Evolutionary conservation across 345 rosid genomes (phyloP).

Genomic region (Linum tenue): DNA sequence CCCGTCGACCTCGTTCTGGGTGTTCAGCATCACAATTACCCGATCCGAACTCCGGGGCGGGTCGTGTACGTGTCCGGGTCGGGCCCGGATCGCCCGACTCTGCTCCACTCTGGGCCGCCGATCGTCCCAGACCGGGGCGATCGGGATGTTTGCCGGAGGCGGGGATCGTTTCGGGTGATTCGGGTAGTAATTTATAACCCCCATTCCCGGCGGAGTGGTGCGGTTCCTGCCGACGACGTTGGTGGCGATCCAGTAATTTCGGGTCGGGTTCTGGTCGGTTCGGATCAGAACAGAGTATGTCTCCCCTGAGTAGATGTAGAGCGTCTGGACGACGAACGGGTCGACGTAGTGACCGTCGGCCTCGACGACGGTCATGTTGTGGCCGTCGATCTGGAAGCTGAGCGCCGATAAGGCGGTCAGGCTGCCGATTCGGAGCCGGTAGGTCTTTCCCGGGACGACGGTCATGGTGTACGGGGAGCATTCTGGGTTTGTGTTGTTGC

Average conservation of each 20-base stretch:
- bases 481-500: conserved; percentile 42
- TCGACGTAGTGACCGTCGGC: conserved; percentile 65
- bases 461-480: conserved; percentile 34
- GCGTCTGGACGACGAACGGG: conserved; percentile 58
- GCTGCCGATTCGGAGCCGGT: conserved; percentile 51
- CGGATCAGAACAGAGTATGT: conserved; percentile 57
- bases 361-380: conserved; percentile 73
- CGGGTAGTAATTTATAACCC: conserved; percentile 48
- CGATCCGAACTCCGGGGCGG: conserved; percentile 36
- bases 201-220: conserved; percentile 39
- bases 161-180: conserved; percentile 40
- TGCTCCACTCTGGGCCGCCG: conserved; percentile 28
- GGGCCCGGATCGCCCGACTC: conserved; percentile 50
- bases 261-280: conserved; percentile 43
- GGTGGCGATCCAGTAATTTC: conserved; percentile 61
- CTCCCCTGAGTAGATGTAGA: conserved; percentile 75
- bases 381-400: conserved; percentile 73
- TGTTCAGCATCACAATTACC: conserved; percentile 46
- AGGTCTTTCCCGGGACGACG: conserved; percentile 51
- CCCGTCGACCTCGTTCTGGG: conserved; percentile 44
- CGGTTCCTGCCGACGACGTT: conserved; percentile 44
- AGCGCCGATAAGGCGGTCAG: conserved; percentile 56
- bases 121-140: conserved; percentile 42
- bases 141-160: conserved; percentile 26
- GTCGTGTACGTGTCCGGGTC: conserved; percentile 18